Conservation (phyloP, 768 basidiomycete species). For the Leucogyrophana mollusca region DNA sequence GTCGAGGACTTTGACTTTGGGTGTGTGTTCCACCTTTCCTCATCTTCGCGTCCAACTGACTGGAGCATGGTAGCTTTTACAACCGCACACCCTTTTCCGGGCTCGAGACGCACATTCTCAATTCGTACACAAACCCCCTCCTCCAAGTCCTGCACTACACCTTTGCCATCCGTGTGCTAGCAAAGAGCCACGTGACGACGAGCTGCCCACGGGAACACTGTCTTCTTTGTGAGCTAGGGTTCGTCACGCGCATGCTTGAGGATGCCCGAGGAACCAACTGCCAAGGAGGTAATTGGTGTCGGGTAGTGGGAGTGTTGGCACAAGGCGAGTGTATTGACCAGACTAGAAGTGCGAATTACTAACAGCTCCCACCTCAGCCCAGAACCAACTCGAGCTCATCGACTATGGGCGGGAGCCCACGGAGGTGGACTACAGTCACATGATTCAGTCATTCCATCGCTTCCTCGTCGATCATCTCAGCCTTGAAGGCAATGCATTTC, state of each 20-base stretch:
- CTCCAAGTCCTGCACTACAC: conserved; percentile 90
- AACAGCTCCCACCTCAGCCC: conserved; percentile 35
- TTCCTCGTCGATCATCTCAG: conserved; percentile 87
- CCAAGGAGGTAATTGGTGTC: conserved; percentile 96
- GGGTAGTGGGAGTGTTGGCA: conserved; percentile 85
- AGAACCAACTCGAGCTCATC: conserved; percentile 82
- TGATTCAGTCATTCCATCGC: conserved; percentile 94
- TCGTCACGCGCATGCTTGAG: conserved; percentile 92
- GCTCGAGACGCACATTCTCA: conserved; percentile 93
- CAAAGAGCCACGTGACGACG: conserved; percentile 89
- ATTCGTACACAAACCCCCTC: conserved; percentile 93
- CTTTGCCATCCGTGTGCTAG: conserved; percentile 71
- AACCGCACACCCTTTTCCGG: conserved; percentile 91
- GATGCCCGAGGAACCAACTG: conserved; percentile 94
- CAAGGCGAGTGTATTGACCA: conserved; percentile 61
- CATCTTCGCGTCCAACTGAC: neutral
- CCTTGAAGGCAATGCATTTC: conserved; percentile 66
- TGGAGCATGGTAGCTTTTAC: conserved; percentile 64
- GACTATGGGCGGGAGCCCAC: conserved; percentile 79
- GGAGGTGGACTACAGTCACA: conserved; percentile 78
- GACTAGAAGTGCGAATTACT: neutral
- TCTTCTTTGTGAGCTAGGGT: conserved; percentile 91
- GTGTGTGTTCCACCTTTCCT: conserved; percentile 38
- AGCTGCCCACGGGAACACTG: conserved; percentile 91
- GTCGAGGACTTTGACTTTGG: conserved; percentile 99